A percentile compares a stretch with the other conserved stretches of the same genome.
These are phyloP conservation scores for Auriscalpium vulgare DNA, from an alignment of 768 basidiomycete genomes.

Conservation along the genomic window DNA sequence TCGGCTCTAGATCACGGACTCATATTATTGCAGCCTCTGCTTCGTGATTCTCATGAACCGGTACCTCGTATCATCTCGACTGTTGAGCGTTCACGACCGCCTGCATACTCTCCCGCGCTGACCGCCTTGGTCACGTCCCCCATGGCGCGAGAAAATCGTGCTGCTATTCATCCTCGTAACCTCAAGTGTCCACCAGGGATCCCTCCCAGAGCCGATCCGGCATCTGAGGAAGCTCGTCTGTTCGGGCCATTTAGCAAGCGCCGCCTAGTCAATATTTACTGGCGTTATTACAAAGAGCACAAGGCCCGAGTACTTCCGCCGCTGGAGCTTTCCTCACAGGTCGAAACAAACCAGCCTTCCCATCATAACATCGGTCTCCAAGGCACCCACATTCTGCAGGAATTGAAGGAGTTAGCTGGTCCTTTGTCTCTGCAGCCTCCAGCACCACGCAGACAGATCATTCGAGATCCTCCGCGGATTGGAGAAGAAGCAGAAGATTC, in stretches of 20 bases:
- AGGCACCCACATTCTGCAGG: constrained; percentile 33
- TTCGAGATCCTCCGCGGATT: too few relatives aligned
- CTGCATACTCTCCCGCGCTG: constrained; percentile 57
- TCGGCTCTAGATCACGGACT: not conserved
- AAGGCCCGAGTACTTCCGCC: constrained; percentile 52
- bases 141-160: constrained; percentile 28
- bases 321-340: constrained; percentile 36
- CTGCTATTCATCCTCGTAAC: constrained; percentile 30
- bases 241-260: constrained; percentile 67
- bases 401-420: constrained; percentile 39
- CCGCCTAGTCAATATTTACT: constrained; percentile 63
- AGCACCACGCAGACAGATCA: constrained; percentile 3
- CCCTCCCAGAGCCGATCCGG: constrained; percentile 47
- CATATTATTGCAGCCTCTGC: constrained; percentile 39
- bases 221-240: constrained; percentile 48
- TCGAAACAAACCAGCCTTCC: constrained; percentile 13
- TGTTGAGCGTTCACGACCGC: constrained; percentile 51
- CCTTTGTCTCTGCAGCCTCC: constrained; percentile 2
- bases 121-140: constrained; percentile 53
- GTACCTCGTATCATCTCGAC: constrained; percentile 44
- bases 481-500: not conserved
- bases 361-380: constrained; percentile 36
- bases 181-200: constrained; percentile 46
- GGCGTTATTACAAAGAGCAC: constrained; percentile 54
- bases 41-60: constrained; percentile 35